Evolutionary conservation across 495 filamentous ascomycete genomes (phyloP), one percentile per base, ranked within the genome.

Genomic region (Margaritispora aquatica): DNA sequence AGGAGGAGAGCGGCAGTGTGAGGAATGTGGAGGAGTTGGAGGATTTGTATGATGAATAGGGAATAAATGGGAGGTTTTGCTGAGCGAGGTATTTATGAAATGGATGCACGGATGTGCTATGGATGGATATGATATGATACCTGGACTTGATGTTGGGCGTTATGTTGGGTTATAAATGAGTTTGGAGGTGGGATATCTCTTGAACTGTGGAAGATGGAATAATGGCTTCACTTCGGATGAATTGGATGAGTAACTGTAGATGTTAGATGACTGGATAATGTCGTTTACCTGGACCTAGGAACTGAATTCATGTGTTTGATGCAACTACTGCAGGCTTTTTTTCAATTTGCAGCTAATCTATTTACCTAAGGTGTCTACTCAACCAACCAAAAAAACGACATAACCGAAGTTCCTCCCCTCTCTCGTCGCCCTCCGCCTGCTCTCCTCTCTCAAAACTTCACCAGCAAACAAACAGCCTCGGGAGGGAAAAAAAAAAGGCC

Each of bases 21-120:
- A 31, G 38, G 24, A 52, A 59, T n/a, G 57, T 44, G 13, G 51
- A 54, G 19, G 51, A 60, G 26, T n/a, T 49, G 21, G 58, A 60
- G 19, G 51, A 55, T 48, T 44, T 52, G 29, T 44, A 44, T n/a
- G 38, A 44, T n/a, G 38, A 44, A 3, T 44, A 44, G 38, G 15
- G 17, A 34, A 34, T 7, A 34, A 15, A 15, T 34, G 3, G 38
- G 38, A 8, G 38, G 11, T 44, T 44, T 17, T 44, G 5, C 13
- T 13, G 29, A 34, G 29, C 5, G 13, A 34, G 13, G 5, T 34
- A 34, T 34, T 34, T 34, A 34, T 34, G 29, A 34, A 13, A 34
- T 8, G 4, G 38, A 2, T 44, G 38, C 38, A 44, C 19, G 38
- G 15, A 7, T 34, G 15, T 34, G 29, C 5, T 34, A 7, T 34